These are phyloP conservation scores for Mycosphaerella sp. DNA, from an alignment of 2,329 filamentous ascomycete genomes.

Conservation along the genomic window DNA sequence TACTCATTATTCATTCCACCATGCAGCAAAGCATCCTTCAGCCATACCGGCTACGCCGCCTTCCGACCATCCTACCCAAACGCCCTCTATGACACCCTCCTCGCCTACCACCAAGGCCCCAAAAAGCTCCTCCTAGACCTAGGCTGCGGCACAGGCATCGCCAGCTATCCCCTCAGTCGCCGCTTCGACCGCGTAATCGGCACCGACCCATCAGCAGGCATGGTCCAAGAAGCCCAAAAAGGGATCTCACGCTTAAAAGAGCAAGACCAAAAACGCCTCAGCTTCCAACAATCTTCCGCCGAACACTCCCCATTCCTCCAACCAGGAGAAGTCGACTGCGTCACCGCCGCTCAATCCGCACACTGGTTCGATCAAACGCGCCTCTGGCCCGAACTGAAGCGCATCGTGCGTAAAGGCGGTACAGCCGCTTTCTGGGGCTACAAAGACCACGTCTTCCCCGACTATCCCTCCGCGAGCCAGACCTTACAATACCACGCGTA, in stretches of 20 bases:
- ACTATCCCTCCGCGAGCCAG: constrained; percentile 47
- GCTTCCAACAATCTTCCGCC: constrained; percentile 47
- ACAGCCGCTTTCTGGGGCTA: constrained; percentile 63
- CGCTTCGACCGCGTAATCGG: constrained; percentile 49
- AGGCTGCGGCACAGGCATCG: constrained; percentile 58
- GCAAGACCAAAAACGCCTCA: constrained; percentile 38
- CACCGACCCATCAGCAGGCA: constrained; percentile 53
- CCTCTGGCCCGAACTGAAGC: constrained; percentile 51
- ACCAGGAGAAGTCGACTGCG: constrained; percentile 48
- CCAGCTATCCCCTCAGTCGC: constrained; percentile 50
- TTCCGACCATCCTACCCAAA: constrained; percentile 56
- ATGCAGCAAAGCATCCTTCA: constrained; percentile 50
- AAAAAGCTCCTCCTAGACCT: constrained; percentile 48
- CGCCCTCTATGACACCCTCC: constrained; percentile 49
- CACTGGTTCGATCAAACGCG: constrained; percentile 60
- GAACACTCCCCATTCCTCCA: constrained; percentile 48
- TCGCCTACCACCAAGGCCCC: constrained; percentile 48
- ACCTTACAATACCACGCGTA: constrained; percentile 54
- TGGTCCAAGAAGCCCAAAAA: constrained; percentile 41
- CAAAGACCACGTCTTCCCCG: constrained; percentile 56
- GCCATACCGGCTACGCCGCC: constrained; percentile 53
- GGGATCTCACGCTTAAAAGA: constrained; percentile 12
- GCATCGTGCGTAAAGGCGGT: constrained; percentile 51
- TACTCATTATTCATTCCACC: neutral
- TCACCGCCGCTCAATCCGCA: constrained; percentile 51